Base-by-base conservation (phyloP, 306 rosid species). In the Cucumis cinereus region DNA sequence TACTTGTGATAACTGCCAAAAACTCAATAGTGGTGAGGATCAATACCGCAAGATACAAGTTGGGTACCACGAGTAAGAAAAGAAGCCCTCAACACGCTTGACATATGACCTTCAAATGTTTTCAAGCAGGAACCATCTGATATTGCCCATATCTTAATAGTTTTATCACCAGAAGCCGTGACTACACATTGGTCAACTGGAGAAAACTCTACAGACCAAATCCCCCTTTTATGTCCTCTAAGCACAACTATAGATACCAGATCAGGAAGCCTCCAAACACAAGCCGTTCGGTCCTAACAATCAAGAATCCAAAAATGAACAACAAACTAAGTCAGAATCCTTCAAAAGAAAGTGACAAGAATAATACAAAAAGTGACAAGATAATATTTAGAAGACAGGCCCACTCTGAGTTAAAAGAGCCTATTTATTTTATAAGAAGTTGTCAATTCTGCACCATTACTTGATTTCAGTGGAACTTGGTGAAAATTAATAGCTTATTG, bases 131-230 rank as follows among this genome's bases (percentile, higher is more conserved):
- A 94, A 69, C 97, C 98, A 83, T 94, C 96, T 53, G 96, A 83
- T 82, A 94, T 83, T 74, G 91, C 87, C 98, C 98, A 94, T 78
- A 94, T 91, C 89, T 88, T 91, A 77, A 94, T 86, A 36, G 97
- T 90, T 84, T 90, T 91, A 76, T 94, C 98, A 75, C 98, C 98
- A 60, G 98, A 94, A 60, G 98, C 91, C 19, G 98, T 94, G 78
- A 91, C 75, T 60, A 91, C 94, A 88, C 97, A 94, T 68, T 91
- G 96, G 84, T 94, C 98, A 75, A 91, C 91, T 10, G 98, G 97
- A 86, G 98, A 94, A 85, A 94, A 94, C 80, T 94, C 98, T 33
- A 94, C 98, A 24, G 89, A 87, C 98, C 98, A 94, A 80, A 94
- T 83, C 73, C 96, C 98, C 82, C 96, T 89, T 87, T 90, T 94